Evolutionary conservation across 2,329 filamentous ascomycete genomes (phyloP).

Genomic region (Cercospora berteroae): DNA sequence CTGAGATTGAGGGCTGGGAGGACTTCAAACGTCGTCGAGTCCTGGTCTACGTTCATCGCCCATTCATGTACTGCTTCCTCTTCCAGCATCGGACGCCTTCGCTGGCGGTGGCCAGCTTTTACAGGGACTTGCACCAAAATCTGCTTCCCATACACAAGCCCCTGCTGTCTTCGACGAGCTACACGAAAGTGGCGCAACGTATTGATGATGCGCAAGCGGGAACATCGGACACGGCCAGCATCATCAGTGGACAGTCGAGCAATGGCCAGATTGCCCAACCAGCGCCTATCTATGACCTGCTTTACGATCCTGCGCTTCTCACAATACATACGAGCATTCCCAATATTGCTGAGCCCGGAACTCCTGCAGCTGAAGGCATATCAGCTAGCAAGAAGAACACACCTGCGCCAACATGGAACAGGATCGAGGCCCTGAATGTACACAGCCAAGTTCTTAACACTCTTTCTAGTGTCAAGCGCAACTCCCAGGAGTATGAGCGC

Average conservation of each 20-base stretch:
- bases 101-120: slow-evolving; percentile 46
- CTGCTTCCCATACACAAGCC: slow-evolving; percentile 49
- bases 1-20: slow-evolving; percentile 17
- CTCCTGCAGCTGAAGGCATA: slow-evolving; percentile 42
- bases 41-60: slow-evolving; percentile 68
- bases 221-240: slow-evolving; percentile 35
- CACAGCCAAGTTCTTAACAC: slow-evolving; percentile 60
- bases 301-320: slow-evolving; percentile 58
- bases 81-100: slow-evolving; percentile 63
- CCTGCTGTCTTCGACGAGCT: slow-evolving; percentile 45
- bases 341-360: slow-evolving; percentile 59
- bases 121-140: slow-evolving; percentile 53
- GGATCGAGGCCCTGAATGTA: slow-evolving; percentile 61
- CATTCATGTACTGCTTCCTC: slow-evolving; percentile 75
- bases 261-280: slow-evolving; percentile 31
- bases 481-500: slow-evolving; percentile 54
- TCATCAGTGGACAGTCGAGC: slow-evolving; percentile 25
- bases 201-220: slow-evolving; percentile 37
- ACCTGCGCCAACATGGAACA: slow-evolving; percentile 45
- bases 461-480: slow-evolving; percentile 51
- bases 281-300: slow-evolving; percentile 56
- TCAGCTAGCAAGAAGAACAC: slow-evolving; percentile 18
- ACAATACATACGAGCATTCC: slow-evolving; percentile 62
- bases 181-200: slow-evolving; percentile 43
- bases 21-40: slow-evolving; percentile 54